Evolutionary conservation across 2,329 filamentous ascomycete species (phyloP), one percentile per base, ranked within the genome.

Genomic region (Venturiaceae sp.): DNA sequence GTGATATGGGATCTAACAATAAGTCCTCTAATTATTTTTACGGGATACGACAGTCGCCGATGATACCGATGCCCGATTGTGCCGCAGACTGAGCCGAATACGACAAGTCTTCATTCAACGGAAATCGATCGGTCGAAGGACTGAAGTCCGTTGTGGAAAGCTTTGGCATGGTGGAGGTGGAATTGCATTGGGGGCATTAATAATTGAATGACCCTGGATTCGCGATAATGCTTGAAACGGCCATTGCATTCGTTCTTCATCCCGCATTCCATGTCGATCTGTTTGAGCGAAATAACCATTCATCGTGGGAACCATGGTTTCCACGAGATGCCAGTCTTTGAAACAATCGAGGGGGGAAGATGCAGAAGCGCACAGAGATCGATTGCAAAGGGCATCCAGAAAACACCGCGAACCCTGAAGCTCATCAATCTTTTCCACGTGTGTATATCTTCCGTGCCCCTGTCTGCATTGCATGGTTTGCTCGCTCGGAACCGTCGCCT

Each of bases 361-460:
- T 14, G 6, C 26, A 50, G 41, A 47, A 11, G 16, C 21, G 23
- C 41, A n/a, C 23, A 30, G 9, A 50, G 26, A 50, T 50, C 11
- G 44, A 30, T 30, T 26, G 13, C 23, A n/a, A 16, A 30, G 23
- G 19, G 44, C 23, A 26, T 50, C 21, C 44, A 30, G 26, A 50
- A 28, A 50, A 4, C 44, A 50, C n/a, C 26, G 8, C 44, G n/a
- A 50, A 50, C 44, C 44, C 44, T 50, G 44, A 50, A 28, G 44
- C 44, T 50, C 44, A 50, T 50, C 44, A 32, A n/a, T 50, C 11
- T 50, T 50, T 30, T 50, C 44, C 44, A 50, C 44, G 44, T 50
- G 44, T 50, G 23, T 50, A 7, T 30, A 30, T 50, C 44, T 6
- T 50, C 44, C 44, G 23, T 50, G 44, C 44, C 44, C 44, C 44